Percentiles rank a stretch among this genome's conserved stretches.
These are phyloP conservation scores for Fusarium sp. DNA, from an alignment of 2,329 filamentous ascomycete genomes.

Conservation along the genomic window DNA sequence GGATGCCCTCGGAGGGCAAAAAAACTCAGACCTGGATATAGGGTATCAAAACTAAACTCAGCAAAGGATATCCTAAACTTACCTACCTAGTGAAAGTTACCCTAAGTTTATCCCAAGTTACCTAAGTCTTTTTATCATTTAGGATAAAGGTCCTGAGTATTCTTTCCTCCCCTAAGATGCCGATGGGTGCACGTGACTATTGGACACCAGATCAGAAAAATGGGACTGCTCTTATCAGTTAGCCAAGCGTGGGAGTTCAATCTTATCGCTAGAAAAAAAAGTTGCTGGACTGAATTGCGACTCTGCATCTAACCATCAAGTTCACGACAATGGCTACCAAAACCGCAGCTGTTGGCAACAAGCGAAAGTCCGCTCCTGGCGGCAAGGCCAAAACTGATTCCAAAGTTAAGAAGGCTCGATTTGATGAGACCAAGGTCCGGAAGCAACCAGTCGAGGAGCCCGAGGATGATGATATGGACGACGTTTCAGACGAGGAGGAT, in stretches of 20 bases:
- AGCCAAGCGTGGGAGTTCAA: conserved; percentile 11
- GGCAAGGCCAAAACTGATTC: conserved; percentile 55
- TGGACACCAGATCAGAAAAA: not conserved
- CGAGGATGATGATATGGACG: conserved; percentile 55
- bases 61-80: too few species aligned
- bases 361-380: conserved; percentile 63
- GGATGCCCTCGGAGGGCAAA: not conserved
- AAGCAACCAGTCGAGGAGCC: conserved; percentile 53
- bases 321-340: conserved; percentile 58
- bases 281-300: conserved; percentile 34
- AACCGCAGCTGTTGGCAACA: conserved; percentile 57
- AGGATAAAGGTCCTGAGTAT: too few species aligned
- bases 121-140: too few species aligned
- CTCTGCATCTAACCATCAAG: conserved; percentile 27
- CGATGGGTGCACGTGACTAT: conserved; percentile 13
- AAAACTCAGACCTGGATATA: too few species aligned
- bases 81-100: too few species aligned
- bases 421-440: conserved; percentile 47
- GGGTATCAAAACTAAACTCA: too few species aligned
- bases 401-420: conserved; percentile 61
- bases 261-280: conserved; percentile 43
- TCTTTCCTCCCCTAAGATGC: not conserved
- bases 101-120: too few species aligned
- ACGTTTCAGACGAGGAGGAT: conserved; percentile 63
- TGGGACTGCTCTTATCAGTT: conserved; percentile 26